These are phyloP conservation scores for Trametes polyzona DNA, from an alignment of 1,284 basidiomycete species.

Conservation along the genomic window DNA sequence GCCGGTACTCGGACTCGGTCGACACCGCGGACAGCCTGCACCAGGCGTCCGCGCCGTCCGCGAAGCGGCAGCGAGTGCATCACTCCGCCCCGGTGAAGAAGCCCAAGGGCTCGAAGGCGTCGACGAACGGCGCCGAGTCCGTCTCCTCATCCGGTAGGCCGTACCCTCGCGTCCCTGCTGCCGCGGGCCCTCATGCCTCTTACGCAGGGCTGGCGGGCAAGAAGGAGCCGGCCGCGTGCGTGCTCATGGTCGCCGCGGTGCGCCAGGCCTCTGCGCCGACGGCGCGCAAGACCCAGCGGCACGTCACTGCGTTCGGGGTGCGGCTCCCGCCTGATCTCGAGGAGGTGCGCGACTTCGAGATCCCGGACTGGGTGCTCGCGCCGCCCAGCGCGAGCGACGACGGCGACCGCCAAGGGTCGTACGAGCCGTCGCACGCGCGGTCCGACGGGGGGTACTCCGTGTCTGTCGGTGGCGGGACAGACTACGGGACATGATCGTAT, in stretches of 20 bases:
- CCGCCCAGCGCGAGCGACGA: constrained; percentile 15
- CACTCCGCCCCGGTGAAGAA: constrained; percentile 14
- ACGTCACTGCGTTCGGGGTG: constrained; percentile 59
- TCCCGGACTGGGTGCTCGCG: constrained; percentile 47
- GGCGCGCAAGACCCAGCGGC: constrained; percentile 54
- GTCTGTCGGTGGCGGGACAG: constrained; percentile 2
- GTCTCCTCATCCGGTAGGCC: constrained; percentile 18
- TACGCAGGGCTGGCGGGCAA: constrained; percentile 27
- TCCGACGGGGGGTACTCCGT: constrained; percentile 7
- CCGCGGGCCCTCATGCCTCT: constrained; percentile 14
- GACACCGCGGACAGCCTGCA: constrained; percentile 18
- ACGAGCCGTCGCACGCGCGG: constrained; percentile 1
- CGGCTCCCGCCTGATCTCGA: constrained; percentile 52
- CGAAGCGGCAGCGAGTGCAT: constrained; percentile 30
- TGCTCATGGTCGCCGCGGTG: constrained; percentile 53
- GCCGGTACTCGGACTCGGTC: constrained; percentile 15
- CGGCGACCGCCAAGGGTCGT: constrained; percentile 13
- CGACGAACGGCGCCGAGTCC: constrained; percentile 9
- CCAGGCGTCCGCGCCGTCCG: constrained; percentile 10
- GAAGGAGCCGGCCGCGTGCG: constrained; percentile 35
- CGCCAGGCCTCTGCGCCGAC: constrained; percentile 48
- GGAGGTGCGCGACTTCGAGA: constrained; percentile 49
- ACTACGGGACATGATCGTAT: constrained; percentile 12
- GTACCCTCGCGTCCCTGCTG: neutral
- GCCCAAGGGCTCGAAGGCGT: constrained; percentile 7